Evolutionary conservation across 2,329 filamentous ascomycete genomes (phyloP), one percentile per base, ranked within the genome.

Genomic region (Aspergillus intermedius): DNA sequence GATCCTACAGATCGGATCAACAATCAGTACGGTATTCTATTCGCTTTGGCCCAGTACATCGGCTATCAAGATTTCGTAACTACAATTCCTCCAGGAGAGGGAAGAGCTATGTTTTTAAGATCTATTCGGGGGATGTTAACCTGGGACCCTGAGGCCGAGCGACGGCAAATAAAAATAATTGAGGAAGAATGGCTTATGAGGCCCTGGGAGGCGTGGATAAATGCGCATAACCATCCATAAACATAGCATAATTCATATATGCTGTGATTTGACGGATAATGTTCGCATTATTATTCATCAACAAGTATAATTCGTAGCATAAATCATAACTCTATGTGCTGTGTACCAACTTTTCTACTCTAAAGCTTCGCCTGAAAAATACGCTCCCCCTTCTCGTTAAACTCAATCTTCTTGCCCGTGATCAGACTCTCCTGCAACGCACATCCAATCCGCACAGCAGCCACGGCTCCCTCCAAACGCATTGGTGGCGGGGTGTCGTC

Each of bases 401-500:
- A 52, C 34, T 49, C 46, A 49, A 50, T 54, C 48, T 52, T 49
- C 46, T 47, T 41, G 5, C 48, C 47, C 15, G 48, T 48, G 17
- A 50, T 45, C 40, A 84, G 42, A 64, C 69, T 34, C 57, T 81
- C 75, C 58, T 82, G 79, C 50, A 82, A 61, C 10, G 77, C 78
- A 45, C 74, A 74, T 0, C 78, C 82, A 63, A 85, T 83, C 62
- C 72, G 72, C 8, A 85, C 59, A 9, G 63, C 65, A 21, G 77
- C 70, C 2, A 84, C 77, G 1, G 80, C 80, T 7, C 77, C 76
- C 17, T 70, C 60, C 28, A 84, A 61, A 60, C 76, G 74, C 55
- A 84, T 70, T 0, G 80, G 80, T 42, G 80, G 64, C 25, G 69
- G 62, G 22, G 66, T 77, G 51, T 77, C 64, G 52, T 84, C 79